These are phyloP conservation scores for Colletotrichum sp. DNA, from an alignment of 2,329 filamentous ascomycete species.

Conservation along the genomic window DNA sequence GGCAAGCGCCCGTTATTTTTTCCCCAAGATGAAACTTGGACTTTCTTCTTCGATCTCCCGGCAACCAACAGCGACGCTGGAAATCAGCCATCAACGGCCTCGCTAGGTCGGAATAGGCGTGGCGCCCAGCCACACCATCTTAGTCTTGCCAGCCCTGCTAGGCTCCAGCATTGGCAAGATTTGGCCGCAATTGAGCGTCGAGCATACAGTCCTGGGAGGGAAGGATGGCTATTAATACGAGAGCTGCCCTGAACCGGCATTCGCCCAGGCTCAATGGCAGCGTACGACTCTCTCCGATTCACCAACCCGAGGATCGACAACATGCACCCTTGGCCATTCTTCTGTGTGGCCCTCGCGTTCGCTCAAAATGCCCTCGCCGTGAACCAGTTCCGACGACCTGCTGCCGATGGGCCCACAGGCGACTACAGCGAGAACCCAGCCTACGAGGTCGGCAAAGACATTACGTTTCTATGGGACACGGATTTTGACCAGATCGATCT, in stretches of 20 bases:
- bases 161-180: neutral
- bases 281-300: neutral
- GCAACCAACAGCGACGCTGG: neutral
- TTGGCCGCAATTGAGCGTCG: neutral
- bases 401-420: neutral
- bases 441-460: neutral
- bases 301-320: neutral
- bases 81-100: neutral
- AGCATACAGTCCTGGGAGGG: neutral
- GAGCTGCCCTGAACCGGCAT: neutral
- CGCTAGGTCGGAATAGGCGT: neutral
- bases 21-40: neutral
- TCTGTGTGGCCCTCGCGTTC: neutral
- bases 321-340: neutral
- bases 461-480: neutral
- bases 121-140: neutral
- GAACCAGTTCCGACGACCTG: neutral
- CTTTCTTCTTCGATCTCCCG: neutral
- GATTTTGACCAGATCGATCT: neutral
- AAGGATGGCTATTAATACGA: neutral
- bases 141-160: neutral
- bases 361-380: neutral
- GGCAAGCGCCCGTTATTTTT: neutral
- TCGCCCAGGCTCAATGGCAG: rapidly evolving
- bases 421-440: neutral